Base-by-base conservation (phyloP, 345 rosid species). In the Salix koriyanagi region DNA sequence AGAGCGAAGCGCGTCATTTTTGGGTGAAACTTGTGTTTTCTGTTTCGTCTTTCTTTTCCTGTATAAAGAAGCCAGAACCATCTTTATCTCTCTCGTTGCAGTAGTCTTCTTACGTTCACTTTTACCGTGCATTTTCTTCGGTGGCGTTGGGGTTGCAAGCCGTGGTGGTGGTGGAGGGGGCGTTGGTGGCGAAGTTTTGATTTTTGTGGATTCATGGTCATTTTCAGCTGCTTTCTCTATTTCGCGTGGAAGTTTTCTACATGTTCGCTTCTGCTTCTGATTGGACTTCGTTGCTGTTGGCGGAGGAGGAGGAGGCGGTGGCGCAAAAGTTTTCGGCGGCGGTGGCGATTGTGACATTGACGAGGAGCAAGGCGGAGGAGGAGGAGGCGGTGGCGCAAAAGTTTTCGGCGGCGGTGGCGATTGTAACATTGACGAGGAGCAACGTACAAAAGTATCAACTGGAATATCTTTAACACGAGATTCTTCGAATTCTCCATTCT, bases 61-160 rank as follows among this genome's bases (percentile, higher is more conserved):
- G 50, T 85, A 79, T 37, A 91, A 75, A 19, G 97, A 87, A 69
- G 91, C 85, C 2, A 94, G 79, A 18, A 79, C 96, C 92, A 82
- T 86, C 85, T 86, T 90, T 65, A 94, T 83, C 87, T 94, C 98
- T 84, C 83, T 87, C 2, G 91, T 89, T 21, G 97, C 89, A 76
- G 82, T 90, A 58, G 87, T 90, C 76, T 82, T 92, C 81, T 88
- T 88, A 67, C 97, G 86, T 76, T 87, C 88, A 60, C 73, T 60
- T 62, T 80, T 90, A 65, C 66, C 83, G 30, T 72, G 83, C 39
- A 34, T 37, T 44, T 50, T 41, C 61, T 19, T 67, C 1, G 77
- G 79, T 18, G 85, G 85, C 9, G 88, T 73, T 6, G 87, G 83
- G 5, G 87, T 82, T 1, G 83, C 82, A 2, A 73, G 71, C 9